Percentiles rank a stretch among this genome's conserved stretches.
These are phyloP conservation scores for Cardamine occulta DNA, from an alignment of 345 rosid species.

Conservation along the genomic window DNA sequence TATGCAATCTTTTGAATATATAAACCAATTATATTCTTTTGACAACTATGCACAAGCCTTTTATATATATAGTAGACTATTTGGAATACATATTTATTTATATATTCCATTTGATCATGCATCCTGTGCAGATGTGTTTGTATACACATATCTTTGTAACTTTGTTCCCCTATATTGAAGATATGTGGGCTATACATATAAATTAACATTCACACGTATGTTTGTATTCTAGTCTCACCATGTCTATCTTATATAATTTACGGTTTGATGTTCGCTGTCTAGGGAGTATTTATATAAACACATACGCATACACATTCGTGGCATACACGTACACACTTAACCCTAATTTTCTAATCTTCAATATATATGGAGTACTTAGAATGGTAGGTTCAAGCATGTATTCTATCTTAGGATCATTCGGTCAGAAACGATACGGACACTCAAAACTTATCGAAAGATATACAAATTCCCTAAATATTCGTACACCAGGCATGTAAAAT, in stretches of 20 bases:
- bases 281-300: background rate
- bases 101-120: conserved; percentile 19
- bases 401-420: conserved; percentile 13
- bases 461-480: background rate
- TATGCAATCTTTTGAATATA: conserved; percentile 30
- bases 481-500: background rate
- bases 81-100: conserved; percentile 26
- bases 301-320: background rate
- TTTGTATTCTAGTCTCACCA: background rate
- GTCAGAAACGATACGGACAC: background rate
- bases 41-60: conserved; percentile 46
- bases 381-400: background rate
- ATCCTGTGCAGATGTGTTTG: conserved; percentile 10
- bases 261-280: conserved; percentile 1
- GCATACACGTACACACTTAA: background rate
- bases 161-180: conserved; percentile 16
- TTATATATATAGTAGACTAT: conserved; percentile 13
- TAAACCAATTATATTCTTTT: conserved; percentile 16
- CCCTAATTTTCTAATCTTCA: background rate
- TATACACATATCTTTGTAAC: conserved; percentile 14
- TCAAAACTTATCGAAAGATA: background rate
- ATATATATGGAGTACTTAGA: background rate
- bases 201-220: background rate
- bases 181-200: conserved; percentile 18
- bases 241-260: conserved; percentile 12